Evolutionary conservation across 2,329 filamentous ascomycete species (phyloP), one percentile per base, ranked within the genome.

Genomic region (Emericellopsis cladophorae): DNA sequence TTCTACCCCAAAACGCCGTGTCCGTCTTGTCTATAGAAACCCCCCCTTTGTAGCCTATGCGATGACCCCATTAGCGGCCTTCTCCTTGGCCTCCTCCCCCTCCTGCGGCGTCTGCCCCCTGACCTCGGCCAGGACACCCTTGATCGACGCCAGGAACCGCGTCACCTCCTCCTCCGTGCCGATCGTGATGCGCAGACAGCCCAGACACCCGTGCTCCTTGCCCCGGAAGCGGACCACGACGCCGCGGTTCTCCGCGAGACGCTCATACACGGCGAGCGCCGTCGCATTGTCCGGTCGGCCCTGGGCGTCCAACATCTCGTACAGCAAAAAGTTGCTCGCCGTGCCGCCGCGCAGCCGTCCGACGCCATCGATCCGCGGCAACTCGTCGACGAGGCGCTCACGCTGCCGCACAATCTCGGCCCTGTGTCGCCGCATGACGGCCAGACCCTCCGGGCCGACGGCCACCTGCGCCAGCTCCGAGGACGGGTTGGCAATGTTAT

Each of bases 211-310:
- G 48, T 84, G 70, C 67, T 98, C 92, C 65, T 89, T 93, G 37
- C 92, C 92, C 51, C 92, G 72, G 61, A 96, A 98, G 41, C 92
- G 72, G 4, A 96, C 90, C 7, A 98, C 89, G 0, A 98, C 90
- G 1, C 90, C 88, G 56, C 79, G 81, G 33, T 78, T 74, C 68
- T 94, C 87, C 1, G 92, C 92, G 52, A 98, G 69, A 24, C 68
- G 70, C 63, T 93, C 79, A 59, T 98, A 98, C 7, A 90, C 82
- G 10, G 76, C 77, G 52, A 89, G 59, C 14, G 92, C 92, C 2
- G 76, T 74, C 38, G 68, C 67, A 51, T 95, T 98, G 54, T 87
- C 84, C 1, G 92, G 84, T 55, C 79, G 67, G 0, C 85, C 86
- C 2, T 73, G 63, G 16, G 65, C 63, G 54, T 93, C 76, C 26